phyloP scores from a whole-genome alignment of 164 flowering plant genomes.

The Brasenia schreberi region DNA sequence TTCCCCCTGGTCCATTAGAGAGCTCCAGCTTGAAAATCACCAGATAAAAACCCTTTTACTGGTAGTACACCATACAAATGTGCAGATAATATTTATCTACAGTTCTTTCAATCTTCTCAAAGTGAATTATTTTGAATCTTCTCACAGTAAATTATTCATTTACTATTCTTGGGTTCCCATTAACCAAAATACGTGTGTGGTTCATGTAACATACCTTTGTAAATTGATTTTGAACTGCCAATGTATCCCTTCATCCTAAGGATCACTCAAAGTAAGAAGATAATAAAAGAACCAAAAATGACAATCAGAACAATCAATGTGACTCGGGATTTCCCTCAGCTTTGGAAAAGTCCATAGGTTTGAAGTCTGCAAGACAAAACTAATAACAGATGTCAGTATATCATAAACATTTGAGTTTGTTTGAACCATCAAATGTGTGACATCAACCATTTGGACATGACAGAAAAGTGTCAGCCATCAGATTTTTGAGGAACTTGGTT shows the following conservation, averaged over 20 bases:
- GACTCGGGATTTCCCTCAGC: not conserved
- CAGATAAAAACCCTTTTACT: too few species aligned
- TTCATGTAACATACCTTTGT: conserved; percentile 26
- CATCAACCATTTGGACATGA: not conserved
- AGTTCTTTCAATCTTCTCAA: too few species aligned
- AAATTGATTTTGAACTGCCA: conserved; percentile 27
- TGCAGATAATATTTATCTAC: too few species aligned
- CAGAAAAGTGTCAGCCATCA: not conserved
- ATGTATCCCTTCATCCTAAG: conserved; percentile 40
- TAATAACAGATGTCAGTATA: not conserved
- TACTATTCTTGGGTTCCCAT: too few species aligned
- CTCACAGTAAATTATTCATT: too few species aligned
- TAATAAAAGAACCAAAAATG: conserved; percentile 17
- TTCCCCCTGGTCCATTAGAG: too few species aligned
- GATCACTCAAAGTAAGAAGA: conserved; percentile 18
- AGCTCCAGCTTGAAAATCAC: too few species aligned
- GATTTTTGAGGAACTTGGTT: too few species aligned
- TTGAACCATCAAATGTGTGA: not conserved
- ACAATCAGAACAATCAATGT: conserved; percentile 40
- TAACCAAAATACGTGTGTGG: too few species aligned
- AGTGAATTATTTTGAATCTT: too few species aligned
- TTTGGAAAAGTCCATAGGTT: not conserved
- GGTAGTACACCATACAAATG: too few species aligned
- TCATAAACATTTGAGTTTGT: not conserved
- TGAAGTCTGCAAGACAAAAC: not conserved